A percentile compares a stretch with the other conserved stretches of the same genome.
Evolutionary conservation across 306 rosid species (phyloP).

Genomic region (Potentilla sterilis): DNA sequence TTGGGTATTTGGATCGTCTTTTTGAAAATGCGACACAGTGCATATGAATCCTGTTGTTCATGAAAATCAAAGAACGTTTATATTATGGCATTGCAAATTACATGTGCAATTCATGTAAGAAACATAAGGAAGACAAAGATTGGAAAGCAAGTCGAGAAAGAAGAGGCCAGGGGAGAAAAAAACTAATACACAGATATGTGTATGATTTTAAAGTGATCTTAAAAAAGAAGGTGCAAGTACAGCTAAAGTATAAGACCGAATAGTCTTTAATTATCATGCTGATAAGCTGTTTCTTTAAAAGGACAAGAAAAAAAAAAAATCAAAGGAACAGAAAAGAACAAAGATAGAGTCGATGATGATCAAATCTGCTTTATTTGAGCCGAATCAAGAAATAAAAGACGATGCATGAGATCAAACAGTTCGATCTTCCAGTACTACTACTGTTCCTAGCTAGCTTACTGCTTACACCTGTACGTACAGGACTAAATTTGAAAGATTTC

Average conservation of each 20-base stretch:
- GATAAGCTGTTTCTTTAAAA: conserved; percentile 44
- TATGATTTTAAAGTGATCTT: conserved; percentile 26
- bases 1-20: conserved; percentile 57
- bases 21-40: conserved; percentile 87
- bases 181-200: conserved; percentile 38
- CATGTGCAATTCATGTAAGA: conserved; percentile 2
- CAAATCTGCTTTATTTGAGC: conserved; percentile 30
- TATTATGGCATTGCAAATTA: neutral
- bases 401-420: conserved; percentile 10
- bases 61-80: neutral
- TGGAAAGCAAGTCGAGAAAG: conserved; percentile 18
- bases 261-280: conserved; percentile 56
- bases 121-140: neutral
- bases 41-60: conserved; percentile 72
- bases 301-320: conserved; percentile 24
- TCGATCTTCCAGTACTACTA: conserved; percentile 1
- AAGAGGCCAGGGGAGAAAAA: neutral
- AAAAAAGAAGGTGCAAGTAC: conserved; percentile 38
- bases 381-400: conserved; percentile 1
- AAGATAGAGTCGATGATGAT: conserved; percentile 26
- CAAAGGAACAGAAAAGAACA: conserved; percentile 41
- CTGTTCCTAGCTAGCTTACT: neutral
- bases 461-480: neutral
- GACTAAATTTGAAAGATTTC: neutral
- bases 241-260: conserved; percentile 41